A percentile compares a stretch with the other conserved stretches of the same genome.
phyloP scores from a whole-genome alignment of 2,329 filamentous ascomycete genomes.

The Fusarium dlaminii region DNA sequence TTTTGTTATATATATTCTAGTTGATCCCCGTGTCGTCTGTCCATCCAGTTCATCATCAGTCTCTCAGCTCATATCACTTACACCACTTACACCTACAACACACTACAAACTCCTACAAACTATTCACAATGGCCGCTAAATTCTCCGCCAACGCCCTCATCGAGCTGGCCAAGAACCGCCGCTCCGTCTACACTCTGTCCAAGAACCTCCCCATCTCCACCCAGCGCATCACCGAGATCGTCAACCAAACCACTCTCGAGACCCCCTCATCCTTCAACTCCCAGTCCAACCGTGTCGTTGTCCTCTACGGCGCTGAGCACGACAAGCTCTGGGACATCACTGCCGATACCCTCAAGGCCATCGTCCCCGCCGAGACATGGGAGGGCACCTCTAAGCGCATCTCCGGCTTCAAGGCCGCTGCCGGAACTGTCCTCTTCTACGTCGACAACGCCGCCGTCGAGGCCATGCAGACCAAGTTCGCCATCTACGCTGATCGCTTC shows the following conservation, averaged over 20 bases:
- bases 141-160: conserved; percentile 63
- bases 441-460: conserved; percentile 77
- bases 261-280: conserved; percentile 89
- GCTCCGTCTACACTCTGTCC: conserved; percentile 74
- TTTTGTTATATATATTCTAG: conserved; percentile 29
- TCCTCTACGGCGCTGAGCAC: conserved; percentile 85
- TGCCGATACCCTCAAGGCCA: conserved; percentile 56
- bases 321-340: conserved; percentile 86
- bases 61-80: conserved; percentile 4
- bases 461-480: conserved; percentile 72
- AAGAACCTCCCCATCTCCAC: conserved; percentile 65
- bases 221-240: conserved; percentile 70
- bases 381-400: conserved; percentile 58
- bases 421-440: conserved; percentile 90
- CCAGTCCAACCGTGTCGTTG: conserved; percentile 80
- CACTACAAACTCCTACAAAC: conserved; percentile 10
- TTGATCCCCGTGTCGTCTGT: not conserved
- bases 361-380: conserved; percentile 74
- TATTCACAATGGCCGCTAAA: conserved; percentile 55
- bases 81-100: not conserved
- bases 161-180: conserved; percentile 72
- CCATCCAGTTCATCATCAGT: not conserved
- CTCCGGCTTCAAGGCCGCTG: conserved; percentile 71
- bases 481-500: conserved; percentile 83
- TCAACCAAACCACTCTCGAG: conserved; percentile 70